Base-by-base conservation (phyloP, 1,139 yeast species). In the Saccharomyces hybrid region DNA sequence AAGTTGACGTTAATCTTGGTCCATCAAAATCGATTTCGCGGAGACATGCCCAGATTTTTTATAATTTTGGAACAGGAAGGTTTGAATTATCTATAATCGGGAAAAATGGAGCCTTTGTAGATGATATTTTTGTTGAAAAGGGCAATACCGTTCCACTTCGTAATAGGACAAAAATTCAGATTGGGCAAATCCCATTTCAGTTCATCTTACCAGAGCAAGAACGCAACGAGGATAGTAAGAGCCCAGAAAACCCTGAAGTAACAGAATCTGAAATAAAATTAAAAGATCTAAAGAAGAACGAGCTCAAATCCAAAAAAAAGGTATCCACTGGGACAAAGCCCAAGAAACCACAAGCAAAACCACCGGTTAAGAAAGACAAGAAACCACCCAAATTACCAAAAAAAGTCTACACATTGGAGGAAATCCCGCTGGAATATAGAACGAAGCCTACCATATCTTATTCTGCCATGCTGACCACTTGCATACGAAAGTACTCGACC, bases 51-150 rank as follows among this genome's bases (percentile, higher is more conserved):
- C 90, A 88, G 69, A 90, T 93, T 20, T 91, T 90, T 68, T 93
- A 91, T 73, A 91, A 93, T 68, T 93, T 93, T 71, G 97, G 96
- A 4, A 88, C 95, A 5, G 97, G 90, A 67, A 73, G 95, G 61
- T 93, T 91, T 66, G 98, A 91, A 71, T 72, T 93, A 47, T 85
- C 95, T 9, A 90, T 93, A 3, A 76, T 90, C 61, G 99, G 99
- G 25, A 79, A 96, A 63, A 93, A 93, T 67, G 99, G 99, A 32
- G 97, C 97, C 0, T 93, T 91, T 74, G 96, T 93, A 2, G 93
- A 91, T 70, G 96, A 90, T 61, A 76, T 76, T 32, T 93, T 90
- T 69, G 85, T 91, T 11, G 96, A 88, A 65, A 82, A 87, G 57
- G 97, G 96, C 9, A 83, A 88, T 48, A 91, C 98, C 0, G 89